phyloP scores from a whole-genome alignment of 257 asterid species.

The Phtheirospermum japonicum region DNA sequence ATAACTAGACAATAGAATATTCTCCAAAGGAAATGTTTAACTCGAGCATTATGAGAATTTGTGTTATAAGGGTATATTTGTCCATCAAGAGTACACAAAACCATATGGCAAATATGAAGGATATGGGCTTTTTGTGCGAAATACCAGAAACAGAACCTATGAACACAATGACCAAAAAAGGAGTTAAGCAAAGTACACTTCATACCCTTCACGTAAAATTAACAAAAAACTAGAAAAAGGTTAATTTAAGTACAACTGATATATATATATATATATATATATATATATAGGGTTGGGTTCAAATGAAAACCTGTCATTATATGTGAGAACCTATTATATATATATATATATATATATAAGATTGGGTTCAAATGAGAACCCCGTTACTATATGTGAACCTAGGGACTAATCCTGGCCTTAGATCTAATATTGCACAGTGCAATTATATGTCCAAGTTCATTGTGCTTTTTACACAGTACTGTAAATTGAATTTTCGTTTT shows the following conservation, averaged over 20 bases:
- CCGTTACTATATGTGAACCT: too few species aligned
- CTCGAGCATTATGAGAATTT: constrained; percentile 10
- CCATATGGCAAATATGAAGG: background rate
- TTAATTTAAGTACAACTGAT: background rate
- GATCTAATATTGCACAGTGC: too few species aligned
- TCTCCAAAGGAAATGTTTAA: constrained; percentile 1
- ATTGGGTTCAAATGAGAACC: too few species aligned
- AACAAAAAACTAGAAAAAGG: background rate
- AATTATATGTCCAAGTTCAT: too few species aligned
- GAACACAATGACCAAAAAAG: background rate
- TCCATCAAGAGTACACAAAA: constrained; percentile 2
- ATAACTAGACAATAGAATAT: constrained; percentile 8
- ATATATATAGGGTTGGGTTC: too few species aligned
- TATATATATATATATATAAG: too few species aligned
- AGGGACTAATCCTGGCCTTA: too few species aligned
- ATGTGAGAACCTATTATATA: too few species aligned
- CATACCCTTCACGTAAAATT: constrained; percentile 14
- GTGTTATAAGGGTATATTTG: background rate
- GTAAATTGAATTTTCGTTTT: too few species aligned
- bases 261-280: too few species aligned
- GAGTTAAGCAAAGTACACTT: constrained; percentile 6
- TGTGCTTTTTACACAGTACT: too few species aligned
- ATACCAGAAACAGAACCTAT: background rate
- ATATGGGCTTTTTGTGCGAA: background rate
- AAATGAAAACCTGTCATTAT: too few species aligned